phyloP scores from a whole-genome alignment of 345 rosid genomes.

The Brassica juncea region DNA sequence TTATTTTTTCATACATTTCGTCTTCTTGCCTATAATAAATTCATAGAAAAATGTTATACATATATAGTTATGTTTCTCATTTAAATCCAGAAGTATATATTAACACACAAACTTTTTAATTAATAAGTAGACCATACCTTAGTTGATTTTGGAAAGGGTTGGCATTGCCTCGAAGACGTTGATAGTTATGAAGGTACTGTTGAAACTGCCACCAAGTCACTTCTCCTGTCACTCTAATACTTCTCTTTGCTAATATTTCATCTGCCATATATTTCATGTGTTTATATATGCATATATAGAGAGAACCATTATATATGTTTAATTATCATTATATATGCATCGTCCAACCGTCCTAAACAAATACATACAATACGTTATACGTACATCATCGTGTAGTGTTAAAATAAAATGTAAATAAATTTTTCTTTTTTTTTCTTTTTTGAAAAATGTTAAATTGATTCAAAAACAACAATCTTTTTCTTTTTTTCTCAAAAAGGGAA shows the following conservation, averaged over 20 bases:
- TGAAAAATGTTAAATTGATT: too few relatives aligned
- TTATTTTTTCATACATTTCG: constrained; percentile 23
- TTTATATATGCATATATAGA: not conserved
- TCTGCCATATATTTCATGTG: constrained; percentile 32
- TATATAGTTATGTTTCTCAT: not conserved
- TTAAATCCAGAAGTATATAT: not conserved
- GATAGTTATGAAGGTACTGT: constrained; percentile 39
- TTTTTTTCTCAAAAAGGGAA: too few relatives aligned
- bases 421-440: too few relatives aligned
- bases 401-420: not conserved
- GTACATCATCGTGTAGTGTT: not conserved
- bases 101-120: not conserved
- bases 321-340: not conserved
- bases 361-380: not conserved
- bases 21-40: constrained; percentile 28
- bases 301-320: not conserved
- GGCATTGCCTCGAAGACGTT: constrained; percentile 35
- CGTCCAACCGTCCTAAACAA: not conserved
- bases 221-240: constrained; percentile 38
- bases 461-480: too few relatives aligned
- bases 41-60: not conserved
- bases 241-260: constrained; percentile 38
- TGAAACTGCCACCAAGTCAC: constrained; percentile 43
- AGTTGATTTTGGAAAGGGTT: constrained; percentile 32
- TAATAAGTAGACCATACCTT: constrained; percentile 24